phyloP scores from a whole-genome alignment of 1,284 basidiomycete species.

The Cryptococcus hybrid region DNA sequence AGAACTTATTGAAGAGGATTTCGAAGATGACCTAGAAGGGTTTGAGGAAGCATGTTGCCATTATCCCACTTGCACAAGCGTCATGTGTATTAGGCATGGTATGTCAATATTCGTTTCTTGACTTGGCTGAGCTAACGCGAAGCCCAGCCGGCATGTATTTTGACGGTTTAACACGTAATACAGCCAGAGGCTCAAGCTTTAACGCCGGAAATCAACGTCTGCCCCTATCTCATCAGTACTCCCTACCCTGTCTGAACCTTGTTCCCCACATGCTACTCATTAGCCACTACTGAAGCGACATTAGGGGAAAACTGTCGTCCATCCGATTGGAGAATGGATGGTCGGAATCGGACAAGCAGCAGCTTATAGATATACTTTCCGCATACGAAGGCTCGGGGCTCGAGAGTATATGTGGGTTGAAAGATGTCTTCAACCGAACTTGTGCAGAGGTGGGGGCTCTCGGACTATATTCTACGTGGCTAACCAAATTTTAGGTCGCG shows the following conservation, averaged over 20 bases:
- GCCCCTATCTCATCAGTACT: neutral
- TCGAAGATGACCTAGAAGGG: neutral
- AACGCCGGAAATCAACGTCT: too few species aligned
- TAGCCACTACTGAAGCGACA: neutral
- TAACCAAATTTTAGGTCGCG: neutral
- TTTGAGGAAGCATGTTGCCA: slow-evolving; percentile 3
- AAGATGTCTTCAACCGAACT: neutral
- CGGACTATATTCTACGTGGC: too few species aligned
- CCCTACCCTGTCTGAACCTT: slow-evolving; percentile 7
- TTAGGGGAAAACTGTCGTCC: neutral
- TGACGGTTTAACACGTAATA: neutral
- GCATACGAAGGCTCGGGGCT: neutral
- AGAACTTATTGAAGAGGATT: slow-evolving; percentile 1
- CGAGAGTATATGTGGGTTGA: neutral
- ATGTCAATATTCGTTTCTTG: neutral
- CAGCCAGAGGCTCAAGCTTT: neutral
- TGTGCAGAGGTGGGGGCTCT: neutral
- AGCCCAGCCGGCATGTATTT: neutral
- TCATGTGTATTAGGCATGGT: slow-evolving; percentile 12
- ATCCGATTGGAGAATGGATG: neutral
- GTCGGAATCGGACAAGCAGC: neutral
- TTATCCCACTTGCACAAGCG: slow-evolving; percentile 3
- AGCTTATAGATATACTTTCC: neutral
- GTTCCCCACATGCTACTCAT: neutral
- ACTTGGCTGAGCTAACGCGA: neutral